A percentile compares a stretch with the other conserved stretches of the same genome.
These are phyloP conservation scores for Articulospora tetracladia DNA, from an alignment of 495 filamentous ascomycete species.

Conservation along the genomic window DNA sequence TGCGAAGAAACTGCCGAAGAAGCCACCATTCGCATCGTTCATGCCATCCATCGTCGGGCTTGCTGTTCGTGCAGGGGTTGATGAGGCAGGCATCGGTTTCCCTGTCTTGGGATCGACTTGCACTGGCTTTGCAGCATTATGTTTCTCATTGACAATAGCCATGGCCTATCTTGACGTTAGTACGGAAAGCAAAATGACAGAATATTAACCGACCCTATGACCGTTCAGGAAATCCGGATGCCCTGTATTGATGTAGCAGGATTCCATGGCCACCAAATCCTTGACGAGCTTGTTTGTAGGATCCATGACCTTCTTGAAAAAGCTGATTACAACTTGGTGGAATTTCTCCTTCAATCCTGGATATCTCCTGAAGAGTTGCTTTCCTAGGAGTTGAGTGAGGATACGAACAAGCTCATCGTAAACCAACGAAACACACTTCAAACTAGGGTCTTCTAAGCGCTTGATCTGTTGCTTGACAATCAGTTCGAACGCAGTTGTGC, in stretches of 20 bases:
- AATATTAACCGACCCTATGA: constrained; percentile 59
- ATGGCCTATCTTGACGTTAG: constrained; percentile 60
- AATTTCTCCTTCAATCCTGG: constrained; percentile 94
- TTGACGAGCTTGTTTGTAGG: constrained; percentile 95
- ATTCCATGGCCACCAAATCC: constrained; percentile 92
- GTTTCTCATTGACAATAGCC: constrained; percentile 93
- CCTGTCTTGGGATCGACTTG: constrained; percentile 99
- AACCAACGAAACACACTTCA: constrained; percentile 94
- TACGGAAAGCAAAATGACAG: constrained; percentile 8
- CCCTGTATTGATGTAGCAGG: constrained; percentile 97
- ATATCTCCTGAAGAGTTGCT: constrained; percentile 88
- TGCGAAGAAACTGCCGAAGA: constrained; percentile 97
- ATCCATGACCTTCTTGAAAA: constrained; percentile 98
- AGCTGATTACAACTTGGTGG: constrained; percentile 86
- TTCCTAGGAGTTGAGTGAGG: constrained; percentile 81
- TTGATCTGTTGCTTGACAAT: constrained; percentile 99
- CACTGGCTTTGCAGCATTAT: constrained; percentile 75
- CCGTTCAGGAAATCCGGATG: constrained; percentile 98
- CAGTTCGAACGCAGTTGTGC: constrained; percentile 93
- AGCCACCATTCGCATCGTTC: constrained; percentile 62
- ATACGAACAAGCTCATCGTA: constrained; percentile 98
- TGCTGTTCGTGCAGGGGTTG: constrained; percentile 61
- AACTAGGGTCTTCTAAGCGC: constrained; percentile 90
- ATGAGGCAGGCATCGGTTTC: constrained; percentile 69
- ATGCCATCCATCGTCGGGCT: constrained; percentile 59